Conservation (phyloP, 257 asterid genomes). For the Misopates orontium region DNA sequence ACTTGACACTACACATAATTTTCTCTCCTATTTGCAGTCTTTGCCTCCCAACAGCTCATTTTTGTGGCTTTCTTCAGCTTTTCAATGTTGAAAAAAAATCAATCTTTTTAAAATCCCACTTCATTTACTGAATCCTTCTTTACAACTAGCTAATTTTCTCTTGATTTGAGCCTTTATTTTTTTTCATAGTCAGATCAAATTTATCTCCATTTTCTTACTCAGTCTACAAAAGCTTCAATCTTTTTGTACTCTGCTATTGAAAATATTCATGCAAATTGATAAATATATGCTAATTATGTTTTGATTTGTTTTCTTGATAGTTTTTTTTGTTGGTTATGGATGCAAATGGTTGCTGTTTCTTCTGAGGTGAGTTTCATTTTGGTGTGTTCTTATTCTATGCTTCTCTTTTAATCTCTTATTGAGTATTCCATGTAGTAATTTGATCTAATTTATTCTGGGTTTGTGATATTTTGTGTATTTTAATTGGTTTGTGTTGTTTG, state of each 20-base stretch:
- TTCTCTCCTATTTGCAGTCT: slow-evolving; percentile 31
- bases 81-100: slow-evolving; percentile 27
- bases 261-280: slow-evolving; percentile 35
- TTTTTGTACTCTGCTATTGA: slow-evolving; percentile 31
- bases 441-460: slow-evolving; percentile 22
- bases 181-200: slow-evolving; percentile 36
- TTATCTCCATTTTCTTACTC: slow-evolving; percentile 24
- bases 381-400: slow-evolving; percentile 39
- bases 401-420: slow-evolving; percentile 5
- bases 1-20: slow-evolving; percentile 23
- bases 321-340: slow-evolving; percentile 26
- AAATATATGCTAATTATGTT: slow-evolving; percentile 34
- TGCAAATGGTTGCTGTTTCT: slow-evolving; percentile 42
- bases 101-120: slow-evolving; percentile 39
- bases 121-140: slow-evolving; percentile 30
- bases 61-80: slow-evolving; percentile 34
- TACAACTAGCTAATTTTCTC: slow-evolving; percentile 22
- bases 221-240: slow-evolving; percentile 32
- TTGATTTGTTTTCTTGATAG: neutral
- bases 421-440: slow-evolving; percentile 2
- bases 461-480: slow-evolving; percentile 22
- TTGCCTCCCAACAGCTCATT: slow-evolving; percentile 40
- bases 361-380: slow-evolving; percentile 46
- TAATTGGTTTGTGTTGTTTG: slow-evolving; percentile 21
- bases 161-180: slow-evolving; percentile 42